Conservation (phyloP, 108 stramenopile genomes). For the Heterococcus sp. region DNA sequence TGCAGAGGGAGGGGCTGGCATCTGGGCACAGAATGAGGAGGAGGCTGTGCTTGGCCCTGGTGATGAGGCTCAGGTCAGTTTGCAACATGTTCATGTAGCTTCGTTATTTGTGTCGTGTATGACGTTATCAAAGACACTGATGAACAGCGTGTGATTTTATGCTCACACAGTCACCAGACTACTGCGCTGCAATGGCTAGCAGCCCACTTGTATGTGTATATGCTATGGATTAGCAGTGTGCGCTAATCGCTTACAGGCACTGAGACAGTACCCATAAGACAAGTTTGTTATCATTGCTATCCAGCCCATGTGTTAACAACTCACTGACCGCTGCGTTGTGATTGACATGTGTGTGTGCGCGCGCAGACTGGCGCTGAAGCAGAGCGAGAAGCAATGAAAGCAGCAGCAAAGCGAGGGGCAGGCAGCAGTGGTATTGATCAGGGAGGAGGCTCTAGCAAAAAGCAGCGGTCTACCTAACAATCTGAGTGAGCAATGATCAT, state of each 20-base stretch:
- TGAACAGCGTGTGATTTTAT: background rate
- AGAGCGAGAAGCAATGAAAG: constrained; percentile 16
- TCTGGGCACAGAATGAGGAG: constrained; percentile 34
- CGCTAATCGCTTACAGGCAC: background rate
- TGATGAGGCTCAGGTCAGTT: constrained; percentile 19
- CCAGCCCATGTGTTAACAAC: background rate
- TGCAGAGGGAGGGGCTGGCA: background rate
- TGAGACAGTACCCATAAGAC: background rate
- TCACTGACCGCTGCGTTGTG: background rate
- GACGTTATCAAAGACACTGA: background rate
- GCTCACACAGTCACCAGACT: background rate
- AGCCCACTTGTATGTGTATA: background rate
- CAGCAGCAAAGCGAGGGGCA: background rate
- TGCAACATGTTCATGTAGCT: background rate
- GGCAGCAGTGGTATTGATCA: background rate
- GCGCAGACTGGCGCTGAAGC: constrained; percentile 15
- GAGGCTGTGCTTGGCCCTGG: constrained; percentile 42
- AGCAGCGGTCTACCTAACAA: too few relatives aligned
- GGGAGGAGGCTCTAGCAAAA: background rate
- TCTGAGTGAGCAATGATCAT: too few relatives aligned
- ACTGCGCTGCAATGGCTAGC: background rate
- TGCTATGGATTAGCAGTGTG: background rate
- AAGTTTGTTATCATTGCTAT: background rate
- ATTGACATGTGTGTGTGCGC: background rate
- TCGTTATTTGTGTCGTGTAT: background rate